Evolutionary conservation across 2,329 filamentous ascomycete species (phyloP).

Genomic region (Alternaria novae-zelandiae): DNA sequence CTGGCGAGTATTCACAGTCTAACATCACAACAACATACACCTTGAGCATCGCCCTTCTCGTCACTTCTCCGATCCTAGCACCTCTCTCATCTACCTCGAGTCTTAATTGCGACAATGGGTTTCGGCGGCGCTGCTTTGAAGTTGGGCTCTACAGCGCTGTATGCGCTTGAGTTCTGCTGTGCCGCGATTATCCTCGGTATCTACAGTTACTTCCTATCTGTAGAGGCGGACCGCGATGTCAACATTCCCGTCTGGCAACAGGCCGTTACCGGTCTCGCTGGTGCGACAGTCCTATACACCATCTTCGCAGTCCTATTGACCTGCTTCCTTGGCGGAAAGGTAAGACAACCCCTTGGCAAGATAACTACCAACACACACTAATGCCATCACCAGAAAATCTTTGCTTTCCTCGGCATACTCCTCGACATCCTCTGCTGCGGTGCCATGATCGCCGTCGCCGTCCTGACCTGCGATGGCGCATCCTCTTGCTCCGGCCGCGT

Average conservation of each 20-base stretch:
- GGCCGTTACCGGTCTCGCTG: constrained; percentile 75
- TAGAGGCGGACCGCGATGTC: constrained; percentile 69
- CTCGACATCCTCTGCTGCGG: constrained; percentile 79
- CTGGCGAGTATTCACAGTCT: not conserved
- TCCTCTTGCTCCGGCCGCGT: constrained; percentile 66
- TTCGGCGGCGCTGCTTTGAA: constrained; percentile 70
- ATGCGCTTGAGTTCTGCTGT: constrained; percentile 75
- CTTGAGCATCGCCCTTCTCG: not conserved
- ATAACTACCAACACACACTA: not conserved
- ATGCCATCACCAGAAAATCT: constrained; percentile 53
- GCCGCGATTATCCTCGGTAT: constrained; percentile 76
- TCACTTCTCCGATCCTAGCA: not conserved
- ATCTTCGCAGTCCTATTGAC: constrained; percentile 75
- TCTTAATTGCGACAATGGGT: constrained; percentile 57
- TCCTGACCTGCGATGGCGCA: constrained; percentile 73
- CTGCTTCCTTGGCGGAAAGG: constrained; percentile 77
- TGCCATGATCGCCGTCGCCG: constrained; percentile 81
- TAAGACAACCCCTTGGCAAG: constrained; percentile 33
- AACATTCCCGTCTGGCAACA: constrained; percentile 69
- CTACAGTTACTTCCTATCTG: constrained; percentile 81
- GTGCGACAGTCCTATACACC: constrained; percentile 76
- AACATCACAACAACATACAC: not conserved
- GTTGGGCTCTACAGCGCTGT: constrained; percentile 72
- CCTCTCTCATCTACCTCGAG: not conserved
- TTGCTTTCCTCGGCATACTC: constrained; percentile 74